Evolutionary conservation across 768 basidiomycete species (phyloP).

Genomic region (Boletus rubroflammeus): DNA sequence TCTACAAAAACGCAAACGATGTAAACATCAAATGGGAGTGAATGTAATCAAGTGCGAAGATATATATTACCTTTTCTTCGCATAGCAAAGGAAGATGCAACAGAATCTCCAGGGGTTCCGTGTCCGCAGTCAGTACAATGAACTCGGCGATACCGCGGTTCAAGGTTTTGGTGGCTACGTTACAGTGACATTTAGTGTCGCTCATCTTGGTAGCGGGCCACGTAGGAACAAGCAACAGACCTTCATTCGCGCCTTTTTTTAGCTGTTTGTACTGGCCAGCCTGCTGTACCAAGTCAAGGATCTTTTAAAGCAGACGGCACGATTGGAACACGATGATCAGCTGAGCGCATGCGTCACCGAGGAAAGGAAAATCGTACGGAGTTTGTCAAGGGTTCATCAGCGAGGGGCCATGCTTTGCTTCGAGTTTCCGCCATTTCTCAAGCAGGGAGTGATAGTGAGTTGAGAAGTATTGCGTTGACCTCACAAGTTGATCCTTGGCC

Average conservation of each 20-base stretch:
- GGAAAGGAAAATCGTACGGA: conserved; percentile 48
- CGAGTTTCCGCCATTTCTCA: conserved; percentile 60
- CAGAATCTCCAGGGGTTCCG: conserved; percentile 96
- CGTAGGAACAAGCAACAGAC: conserved; percentile 39
- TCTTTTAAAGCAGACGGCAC: conserved; percentile 43
- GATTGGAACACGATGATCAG: background rate
- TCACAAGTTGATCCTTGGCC: conserved; percentile 86
- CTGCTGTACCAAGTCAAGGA: conserved; percentile 93
- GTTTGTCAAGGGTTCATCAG: conserved; percentile 85
- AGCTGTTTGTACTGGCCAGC: conserved; percentile 97
- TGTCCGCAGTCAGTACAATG: conserved; percentile 94
- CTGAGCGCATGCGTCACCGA: background rate
- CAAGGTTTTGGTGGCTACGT: conserved; percentile 89
- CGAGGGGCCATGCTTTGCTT: conserved; percentile 86
- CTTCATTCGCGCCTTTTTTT: conserved; percentile 99
- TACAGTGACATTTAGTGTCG: conserved; percentile 5
- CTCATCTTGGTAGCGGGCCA: background rate
- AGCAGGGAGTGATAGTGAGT: conserved; percentile 1
- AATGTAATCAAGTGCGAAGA: background rate
- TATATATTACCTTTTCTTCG: conserved; percentile 82
- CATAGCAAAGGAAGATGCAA: conserved; percentile 96
- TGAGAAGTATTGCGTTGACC: conserved; percentile 45
- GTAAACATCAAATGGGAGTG: background rate
- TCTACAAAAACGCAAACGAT: conserved; percentile 42
- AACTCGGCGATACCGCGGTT: conserved; percentile 98